phyloP scores from a whole-genome alignment of 2,329 filamentous ascomycete genomes.

The Colletotrichum eremochloae region DNA sequence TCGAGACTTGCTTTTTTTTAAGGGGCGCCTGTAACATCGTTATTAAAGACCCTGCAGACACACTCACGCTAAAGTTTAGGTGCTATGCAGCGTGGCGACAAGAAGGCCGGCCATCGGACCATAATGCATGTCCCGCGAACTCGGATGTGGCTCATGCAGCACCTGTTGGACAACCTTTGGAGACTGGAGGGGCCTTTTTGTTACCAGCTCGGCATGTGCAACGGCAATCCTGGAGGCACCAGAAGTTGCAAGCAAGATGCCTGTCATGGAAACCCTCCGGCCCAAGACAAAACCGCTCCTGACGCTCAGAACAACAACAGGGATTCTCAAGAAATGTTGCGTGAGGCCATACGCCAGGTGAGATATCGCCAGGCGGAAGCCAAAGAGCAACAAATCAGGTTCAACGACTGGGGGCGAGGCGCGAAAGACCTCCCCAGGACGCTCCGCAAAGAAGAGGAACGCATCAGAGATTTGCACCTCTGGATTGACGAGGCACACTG shows the following conservation, averaged over 20 bases:
- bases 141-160: too few relatives aligned
- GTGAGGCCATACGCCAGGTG: rapidly evolving
- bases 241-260: too few relatives aligned
- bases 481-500: background rate
- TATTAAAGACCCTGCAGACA: background rate
- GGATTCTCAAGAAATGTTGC: too few relatives aligned
- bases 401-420: background rate
- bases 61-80: background rate
- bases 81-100: background rate
- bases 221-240: too few relatives aligned
- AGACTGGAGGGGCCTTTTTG: too few relatives aligned
- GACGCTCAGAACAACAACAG: too few relatives aligned
- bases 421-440: background rate
- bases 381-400: rapidly evolving
- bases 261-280: too few relatives aligned
- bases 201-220: too few relatives aligned
- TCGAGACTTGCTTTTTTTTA: background rate
- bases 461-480: background rate
- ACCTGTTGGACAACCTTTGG: too few relatives aligned
- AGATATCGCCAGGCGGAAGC: rapidly evolving
- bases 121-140: too few relatives aligned
- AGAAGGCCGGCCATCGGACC: background rate
- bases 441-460: background rate
- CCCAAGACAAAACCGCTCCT: too few relatives aligned
- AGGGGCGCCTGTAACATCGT: background rate